Base-by-base conservation (phyloP, 1,284 basidiomycete genomes). In the Sphaerobolus stellatus region DNA sequence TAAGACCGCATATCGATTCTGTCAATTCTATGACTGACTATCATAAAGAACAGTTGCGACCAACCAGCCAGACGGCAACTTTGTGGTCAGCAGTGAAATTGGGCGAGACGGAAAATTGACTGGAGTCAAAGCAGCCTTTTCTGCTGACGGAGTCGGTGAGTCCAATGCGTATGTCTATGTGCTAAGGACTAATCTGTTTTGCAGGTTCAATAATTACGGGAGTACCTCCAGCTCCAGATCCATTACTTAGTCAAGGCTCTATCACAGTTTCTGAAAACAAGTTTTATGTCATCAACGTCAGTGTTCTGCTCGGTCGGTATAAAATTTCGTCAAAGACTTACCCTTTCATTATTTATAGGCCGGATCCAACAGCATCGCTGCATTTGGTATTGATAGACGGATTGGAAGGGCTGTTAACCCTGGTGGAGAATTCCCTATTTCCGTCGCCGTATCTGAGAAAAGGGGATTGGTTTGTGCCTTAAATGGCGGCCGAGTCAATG, bases 381-480 rank as follows among this genome's bases (percentile, higher is more conserved):
- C 76, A 51, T 79, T 80, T 65, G 62, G 60, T 38, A 76, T 80
- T 64, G 66, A 79, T 61, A 66, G 62, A 11, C 67, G 70, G 64
- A 63, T 80, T 28, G 78, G 78, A 2, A 61, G 64, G 41, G 75
- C 77, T 8, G 65, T 75, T 5, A 67, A 69, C 11, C 72, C 69
- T 29, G 74, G 72, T 3, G 77, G 78, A 22, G 74, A 80, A 54
- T 80, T 80, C 68, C 78, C 78, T 13, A 66, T 79, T 49, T 76
- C 76, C 0, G 58, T 79, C 9, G 73, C 76, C 5, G 70, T 79
- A 59, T 77, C 54, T 20, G 31, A 47, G 13, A 33, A 44, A 27
- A 56, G 27, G 24, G 46, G 54, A 27, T 41, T 56, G 40, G 65
- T 77, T 22, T 80, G 78, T 58, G 72, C 72, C 4, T 64, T 80